These are phyloP conservation scores for Venturia effusa DNA, from an alignment of 2,329 filamentous ascomycete genomes.

Conservation along the genomic window DNA sequence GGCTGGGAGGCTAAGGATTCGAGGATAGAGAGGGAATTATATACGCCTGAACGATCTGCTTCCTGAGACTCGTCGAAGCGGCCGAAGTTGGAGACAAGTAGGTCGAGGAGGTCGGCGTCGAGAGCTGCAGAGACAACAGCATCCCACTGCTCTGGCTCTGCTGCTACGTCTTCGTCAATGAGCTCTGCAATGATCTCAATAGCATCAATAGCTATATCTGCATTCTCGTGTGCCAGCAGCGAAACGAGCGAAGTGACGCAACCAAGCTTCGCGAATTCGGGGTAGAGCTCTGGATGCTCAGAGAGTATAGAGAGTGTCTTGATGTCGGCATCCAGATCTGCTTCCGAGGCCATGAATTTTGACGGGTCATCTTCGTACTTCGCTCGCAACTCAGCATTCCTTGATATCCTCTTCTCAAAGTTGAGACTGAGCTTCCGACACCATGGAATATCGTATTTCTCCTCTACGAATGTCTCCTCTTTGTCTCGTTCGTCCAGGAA, in stretches of 20 bases:
- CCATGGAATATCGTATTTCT: conserved; percentile 78
- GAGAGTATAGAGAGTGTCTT: conserved; percentile 77
- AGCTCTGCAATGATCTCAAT: conserved; percentile 85
- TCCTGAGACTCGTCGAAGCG: conserved; percentile 63
- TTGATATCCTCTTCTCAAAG: conserved; percentile 84
- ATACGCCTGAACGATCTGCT: conserved; percentile 73
- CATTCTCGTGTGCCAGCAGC: conserved; percentile 87
- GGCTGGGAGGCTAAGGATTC: conserved; percentile 74
- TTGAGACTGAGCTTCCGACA: conserved; percentile 67
- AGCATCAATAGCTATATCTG: conserved; percentile 86
- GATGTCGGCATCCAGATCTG: conserved; percentile 79
- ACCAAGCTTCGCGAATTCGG: conserved; percentile 66
- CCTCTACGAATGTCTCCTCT: conserved; percentile 42
- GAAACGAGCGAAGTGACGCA: conserved; percentile 65
- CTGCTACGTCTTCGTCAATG: conserved; percentile 84
- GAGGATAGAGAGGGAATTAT: conserved; percentile 69
- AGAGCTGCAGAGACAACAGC: conserved; percentile 53
- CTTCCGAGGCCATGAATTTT: conserved; percentile 77
- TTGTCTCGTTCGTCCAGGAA: conserved; percentile 65
- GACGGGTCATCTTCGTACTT: conserved; percentile 70
- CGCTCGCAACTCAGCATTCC: conserved; percentile 80
- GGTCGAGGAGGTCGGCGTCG: conserved; percentile 57
- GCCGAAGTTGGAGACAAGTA: conserved; percentile 67
- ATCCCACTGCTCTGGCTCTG: conserved; percentile 72
- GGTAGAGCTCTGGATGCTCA: conserved; percentile 76